These are phyloP conservation scores for Candida freyschussii DNA, from an alignment of 1,139 yeast genomes.

Conservation along the genomic window DNA sequence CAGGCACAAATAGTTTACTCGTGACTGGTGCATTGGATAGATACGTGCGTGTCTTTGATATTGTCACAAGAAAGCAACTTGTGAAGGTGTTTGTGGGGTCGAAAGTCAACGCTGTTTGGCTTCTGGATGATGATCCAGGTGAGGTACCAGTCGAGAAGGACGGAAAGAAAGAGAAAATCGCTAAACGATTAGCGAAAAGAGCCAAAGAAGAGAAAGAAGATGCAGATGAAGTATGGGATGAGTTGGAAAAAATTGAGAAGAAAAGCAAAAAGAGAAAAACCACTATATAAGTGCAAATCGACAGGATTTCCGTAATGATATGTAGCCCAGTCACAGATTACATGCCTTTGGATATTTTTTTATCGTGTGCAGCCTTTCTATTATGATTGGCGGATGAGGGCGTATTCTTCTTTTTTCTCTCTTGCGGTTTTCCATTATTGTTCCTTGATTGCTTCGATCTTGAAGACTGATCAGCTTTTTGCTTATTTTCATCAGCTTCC, in stretches of 20 bases:
- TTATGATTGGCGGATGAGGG: constrained; percentile 58
- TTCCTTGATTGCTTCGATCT: not conserved
- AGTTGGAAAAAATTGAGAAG: constrained; percentile 19
- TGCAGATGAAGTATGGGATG: constrained; percentile 27
- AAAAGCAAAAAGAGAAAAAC: constrained; percentile 22
- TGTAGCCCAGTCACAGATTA: too few species aligned
- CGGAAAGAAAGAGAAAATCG: constrained; percentile 31
- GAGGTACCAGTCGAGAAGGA: constrained; percentile 23
- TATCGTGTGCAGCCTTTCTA: constrained; percentile 57
- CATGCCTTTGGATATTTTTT: constrained; percentile 38
- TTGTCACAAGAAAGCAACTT: constrained; percentile 49
- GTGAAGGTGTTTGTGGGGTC: constrained; percentile 76
- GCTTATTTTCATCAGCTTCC: constrained; percentile 6
- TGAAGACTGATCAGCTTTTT: constrained; percentile 10
- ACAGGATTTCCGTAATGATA: too few species aligned
- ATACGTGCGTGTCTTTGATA: constrained; percentile 72
- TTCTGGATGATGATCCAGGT: constrained; percentile 35
- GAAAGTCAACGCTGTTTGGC: constrained; percentile 54
- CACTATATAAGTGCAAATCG: not conserved
- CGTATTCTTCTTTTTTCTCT: constrained; percentile 52
- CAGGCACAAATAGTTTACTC: constrained; percentile 24
- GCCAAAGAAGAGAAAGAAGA: constrained; percentile 29
- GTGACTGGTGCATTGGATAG: constrained; percentile 83
- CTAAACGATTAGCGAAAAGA: constrained; percentile 15
- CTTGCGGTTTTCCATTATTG: constrained; percentile 31